These are phyloP conservation scores for Dalbergia cochinchinensis DNA, from an alignment of 306 rosid genomes.

Conservation along the genomic window DNA sequence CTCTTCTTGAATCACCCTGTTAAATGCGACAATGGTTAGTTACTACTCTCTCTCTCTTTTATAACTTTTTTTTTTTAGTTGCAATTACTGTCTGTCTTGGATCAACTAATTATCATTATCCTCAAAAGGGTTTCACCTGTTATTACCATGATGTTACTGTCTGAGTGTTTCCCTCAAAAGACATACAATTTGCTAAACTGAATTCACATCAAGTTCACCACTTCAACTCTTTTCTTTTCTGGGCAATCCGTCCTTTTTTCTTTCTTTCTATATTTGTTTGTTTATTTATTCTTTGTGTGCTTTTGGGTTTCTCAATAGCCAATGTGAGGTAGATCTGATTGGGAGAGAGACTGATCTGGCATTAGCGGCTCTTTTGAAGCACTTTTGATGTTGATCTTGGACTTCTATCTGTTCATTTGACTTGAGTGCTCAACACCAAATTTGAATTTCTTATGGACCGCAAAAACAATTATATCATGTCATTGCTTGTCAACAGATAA, in stretches of 20 bases:
- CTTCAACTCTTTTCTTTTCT: slow-evolving; percentile 8
- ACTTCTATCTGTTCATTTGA: slow-evolving; percentile 35
- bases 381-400: slow-evolving; percentile 36
- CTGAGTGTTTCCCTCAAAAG: background rate
- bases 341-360: slow-evolving; percentile 37
- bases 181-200: background rate
- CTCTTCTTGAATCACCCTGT: slow-evolving; percentile 60
- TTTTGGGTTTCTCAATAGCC: slow-evolving; percentile 24
- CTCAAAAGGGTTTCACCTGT: background rate
- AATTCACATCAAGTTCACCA: slow-evolving; percentile 1
- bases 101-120: background rate
- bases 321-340: slow-evolving; percentile 56
- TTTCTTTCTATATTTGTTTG: background rate
- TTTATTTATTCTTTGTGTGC: background rate
- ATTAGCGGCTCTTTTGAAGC: slow-evolving; percentile 6
- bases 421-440: background rate
- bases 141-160: background rate
- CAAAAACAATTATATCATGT: background rate
- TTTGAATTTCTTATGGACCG: background rate
- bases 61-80: background rate
- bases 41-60: background rate
- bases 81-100: background rate
- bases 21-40: slow-evolving; percentile 61
- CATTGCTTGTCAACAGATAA: background rate
- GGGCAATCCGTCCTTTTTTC: slow-evolving; percentile 28